Evolutionary conservation across 202 grass and related monocot species (phyloP).

Genomic region (Cymbopogon flexuosus): DNA sequence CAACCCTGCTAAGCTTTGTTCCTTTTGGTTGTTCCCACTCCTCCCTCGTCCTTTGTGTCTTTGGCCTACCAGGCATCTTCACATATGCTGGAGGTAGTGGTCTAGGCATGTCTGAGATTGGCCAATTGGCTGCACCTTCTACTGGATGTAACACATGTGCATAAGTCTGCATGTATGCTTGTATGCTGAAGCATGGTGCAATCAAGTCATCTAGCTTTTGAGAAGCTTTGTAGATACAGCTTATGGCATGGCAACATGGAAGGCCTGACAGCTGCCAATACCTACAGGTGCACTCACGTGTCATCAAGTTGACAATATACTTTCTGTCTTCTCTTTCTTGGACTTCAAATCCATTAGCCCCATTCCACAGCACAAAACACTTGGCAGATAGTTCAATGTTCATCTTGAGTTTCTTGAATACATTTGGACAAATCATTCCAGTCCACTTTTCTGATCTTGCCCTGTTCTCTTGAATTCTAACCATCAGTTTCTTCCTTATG

Average conservation of each 20-base stretch:
- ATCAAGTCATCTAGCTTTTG: neutral
- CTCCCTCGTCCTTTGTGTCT: too few relatives aligned
- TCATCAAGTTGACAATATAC: neutral
- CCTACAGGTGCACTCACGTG: neutral
- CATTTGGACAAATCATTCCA: neutral
- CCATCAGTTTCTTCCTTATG: neutral
- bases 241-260: neutral
- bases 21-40: too few relatives aligned
- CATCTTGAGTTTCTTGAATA: neutral
- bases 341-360: neutral
- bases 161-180: neutral
- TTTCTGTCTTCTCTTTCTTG: neutral
- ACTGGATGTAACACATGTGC: neutral
- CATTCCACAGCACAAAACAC: neutral
- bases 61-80: too few relatives aligned
- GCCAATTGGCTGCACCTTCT: too few relatives aligned
- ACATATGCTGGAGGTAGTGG: too few relatives aligned
- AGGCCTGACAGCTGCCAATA: neutral
- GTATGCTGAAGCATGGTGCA: neutral
- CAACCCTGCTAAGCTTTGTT: too few relatives aligned
- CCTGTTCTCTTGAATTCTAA: neutral
- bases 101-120: too few relatives aligned
- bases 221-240: neutral
- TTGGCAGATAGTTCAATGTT: neutral
- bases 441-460: neutral